Evolutionary conservation across 108 stramenopile genomes (phyloP).

Genomic region (Conticribra guillardii): DNA sequence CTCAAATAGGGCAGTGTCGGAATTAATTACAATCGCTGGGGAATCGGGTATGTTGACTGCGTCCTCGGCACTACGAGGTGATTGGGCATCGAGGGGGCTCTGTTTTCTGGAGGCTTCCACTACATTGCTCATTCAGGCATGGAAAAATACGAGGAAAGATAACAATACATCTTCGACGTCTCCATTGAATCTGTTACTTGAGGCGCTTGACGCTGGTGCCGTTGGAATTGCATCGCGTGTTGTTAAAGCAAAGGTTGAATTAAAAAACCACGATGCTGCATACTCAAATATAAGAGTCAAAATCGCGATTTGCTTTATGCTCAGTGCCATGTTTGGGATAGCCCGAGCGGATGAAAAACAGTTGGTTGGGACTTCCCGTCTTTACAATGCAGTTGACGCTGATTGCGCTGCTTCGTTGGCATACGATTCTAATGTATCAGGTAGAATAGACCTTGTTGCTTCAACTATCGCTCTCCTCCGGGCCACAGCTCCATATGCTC

Average conservation of each 20-base stretch:
- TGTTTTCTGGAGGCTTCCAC: conserved; percentile 73
- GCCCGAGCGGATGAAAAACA: conserved; percentile 53
- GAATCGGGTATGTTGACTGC: conserved; percentile 55
- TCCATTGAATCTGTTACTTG: conserved; percentile 64
- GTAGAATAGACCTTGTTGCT: conserved; percentile 31
- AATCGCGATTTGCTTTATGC: conserved; percentile 55
- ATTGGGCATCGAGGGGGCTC: conserved; percentile 66
- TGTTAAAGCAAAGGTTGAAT: conserved; percentile 66
- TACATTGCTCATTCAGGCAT: conserved; percentile 63
- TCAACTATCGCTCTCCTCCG: conserved; percentile 28
- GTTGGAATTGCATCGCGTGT: conserved; percentile 61
- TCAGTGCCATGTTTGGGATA: conserved; percentile 80
- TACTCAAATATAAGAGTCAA: conserved; percentile 49
- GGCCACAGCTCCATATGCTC: conserved; percentile 30
- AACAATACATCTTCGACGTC: conserved; percentile 45
- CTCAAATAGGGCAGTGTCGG: conserved; percentile 58
- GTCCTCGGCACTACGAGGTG: conserved; percentile 68
- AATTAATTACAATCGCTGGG: conserved; percentile 53
- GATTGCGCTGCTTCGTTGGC: conserved; percentile 53
- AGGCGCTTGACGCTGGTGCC: conserved; percentile 76
- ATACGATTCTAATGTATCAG: background rate
- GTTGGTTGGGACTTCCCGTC: conserved; percentile 55
- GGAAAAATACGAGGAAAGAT: conserved; percentile 53
- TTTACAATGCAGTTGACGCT: conserved; percentile 74
- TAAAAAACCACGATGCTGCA: conserved; percentile 64